Percentiles rank a stretch among this genome's conserved stretches.
Evolutionary conservation across 768 basidiomycete species (phyloP).

Genomic region (Amanita rubescens): DNA sequence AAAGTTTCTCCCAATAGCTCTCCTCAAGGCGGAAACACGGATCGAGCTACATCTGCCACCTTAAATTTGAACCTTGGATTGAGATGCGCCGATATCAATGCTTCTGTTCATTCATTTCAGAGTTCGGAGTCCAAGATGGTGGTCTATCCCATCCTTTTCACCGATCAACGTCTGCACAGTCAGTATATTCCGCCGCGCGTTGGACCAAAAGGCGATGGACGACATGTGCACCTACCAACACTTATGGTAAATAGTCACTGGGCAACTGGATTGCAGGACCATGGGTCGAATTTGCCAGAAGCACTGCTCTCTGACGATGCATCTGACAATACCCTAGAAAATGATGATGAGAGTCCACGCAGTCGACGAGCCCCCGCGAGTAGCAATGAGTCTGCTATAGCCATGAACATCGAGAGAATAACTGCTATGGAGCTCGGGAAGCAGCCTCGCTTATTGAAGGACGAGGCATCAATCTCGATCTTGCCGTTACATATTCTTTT

Average conservation of each 20-base stretch:
- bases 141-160: conserved; percentile 65
- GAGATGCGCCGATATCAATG: conserved; percentile 2
- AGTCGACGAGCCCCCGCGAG: neutral
- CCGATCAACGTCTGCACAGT: conserved; percentile 55
- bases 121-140: conserved; percentile 14
- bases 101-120: neutral
- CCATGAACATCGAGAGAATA: neutral
- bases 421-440: neutral
- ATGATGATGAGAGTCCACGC: conserved; percentile 10
- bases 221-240: conserved; percentile 34
- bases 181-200: conserved; percentile 45
- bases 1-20: neutral
- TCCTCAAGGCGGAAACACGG: neutral
- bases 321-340: neutral
- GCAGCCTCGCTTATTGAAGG: neutral
- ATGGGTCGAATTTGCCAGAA: conserved; percentile 53
- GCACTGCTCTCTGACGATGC: conserved; percentile 17
- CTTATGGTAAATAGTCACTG: conserved; percentile 66
- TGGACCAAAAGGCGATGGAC: conserved; percentile 21
- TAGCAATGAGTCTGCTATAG: neutral
- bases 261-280: conserved; percentile 26
- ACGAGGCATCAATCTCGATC: neutral
- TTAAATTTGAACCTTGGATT: neutral
- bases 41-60: neutral
- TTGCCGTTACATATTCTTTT: conserved; percentile 1